Conservation (phyloP, 306 rosid species). For the Trichosanthes cucumerina region DNA sequence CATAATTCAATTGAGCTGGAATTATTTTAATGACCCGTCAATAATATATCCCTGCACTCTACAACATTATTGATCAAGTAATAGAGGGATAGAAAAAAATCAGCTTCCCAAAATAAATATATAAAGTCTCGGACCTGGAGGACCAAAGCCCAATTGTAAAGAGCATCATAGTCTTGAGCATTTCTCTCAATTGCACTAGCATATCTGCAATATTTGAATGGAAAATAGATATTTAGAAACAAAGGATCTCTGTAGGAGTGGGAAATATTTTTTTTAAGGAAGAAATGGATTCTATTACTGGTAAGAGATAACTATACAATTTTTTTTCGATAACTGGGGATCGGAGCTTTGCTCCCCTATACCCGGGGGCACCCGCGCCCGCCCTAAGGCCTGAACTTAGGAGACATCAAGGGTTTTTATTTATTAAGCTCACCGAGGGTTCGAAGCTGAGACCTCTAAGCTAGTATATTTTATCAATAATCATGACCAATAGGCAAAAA, state of each 20-base stretch:
- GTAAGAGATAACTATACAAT: not conserved
- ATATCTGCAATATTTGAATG: constrained; percentile 48
- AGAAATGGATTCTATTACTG: not conserved
- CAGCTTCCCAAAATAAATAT: constrained; percentile 1
- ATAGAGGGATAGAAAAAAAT: not conserved
- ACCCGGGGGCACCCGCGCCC: too few species aligned
- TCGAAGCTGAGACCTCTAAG: too few species aligned
- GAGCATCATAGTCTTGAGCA: constrained; percentile 90
- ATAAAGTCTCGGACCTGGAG: constrained; percentile 61
- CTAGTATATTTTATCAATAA: not conserved
- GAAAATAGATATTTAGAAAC: constrained; percentile 1
- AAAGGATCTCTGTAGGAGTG: not conserved
- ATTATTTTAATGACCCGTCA: not conserved
- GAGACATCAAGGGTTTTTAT: too few species aligned
- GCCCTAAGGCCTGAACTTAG: too few species aligned
- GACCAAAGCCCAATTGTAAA: constrained; percentile 95
- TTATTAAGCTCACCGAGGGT: too few species aligned
- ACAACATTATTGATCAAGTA: not conserved
- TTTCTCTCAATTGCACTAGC: constrained; percentile 91
- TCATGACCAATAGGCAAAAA: not conserved
- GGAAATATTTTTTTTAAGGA: not conserved
- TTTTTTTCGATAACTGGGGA: too few species aligned
- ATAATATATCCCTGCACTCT: not conserved
- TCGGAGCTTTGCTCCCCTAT: too few species aligned
- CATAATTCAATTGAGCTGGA: not conserved